Evolutionary conservation across 2,329 filamentous ascomycete species (phyloP).

Genomic region (Talaromyces pinophilus): DNA sequence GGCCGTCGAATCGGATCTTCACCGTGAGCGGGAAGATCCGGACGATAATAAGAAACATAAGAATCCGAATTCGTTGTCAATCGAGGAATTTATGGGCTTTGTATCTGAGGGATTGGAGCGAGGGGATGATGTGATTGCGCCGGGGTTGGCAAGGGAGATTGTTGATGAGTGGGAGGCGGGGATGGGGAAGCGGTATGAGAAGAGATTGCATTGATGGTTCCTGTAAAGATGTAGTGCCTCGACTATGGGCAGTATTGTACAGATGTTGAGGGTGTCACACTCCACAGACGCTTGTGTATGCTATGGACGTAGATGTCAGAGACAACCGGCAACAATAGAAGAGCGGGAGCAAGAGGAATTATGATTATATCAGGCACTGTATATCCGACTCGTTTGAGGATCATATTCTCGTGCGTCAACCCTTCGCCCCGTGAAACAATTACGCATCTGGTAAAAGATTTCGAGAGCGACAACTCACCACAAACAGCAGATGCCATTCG

Average conservation of each 20-base stretch:
- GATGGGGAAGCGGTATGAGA: conserved; percentile 3
- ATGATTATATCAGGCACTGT: background rate
- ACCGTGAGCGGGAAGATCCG: conserved; percentile 7
- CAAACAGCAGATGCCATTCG: background rate
- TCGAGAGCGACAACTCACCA: background rate
- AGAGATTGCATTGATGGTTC: background rate
- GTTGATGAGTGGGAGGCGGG: conserved; percentile 8
- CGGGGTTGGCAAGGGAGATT: background rate
- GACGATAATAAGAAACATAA: conserved; percentile 13
- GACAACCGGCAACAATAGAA: background rate
- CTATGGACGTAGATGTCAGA: background rate
- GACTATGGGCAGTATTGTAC: background rate
- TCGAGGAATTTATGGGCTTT: background rate
- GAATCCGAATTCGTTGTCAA: background rate
- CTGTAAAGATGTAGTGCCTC: background rate
- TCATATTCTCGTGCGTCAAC: background rate
- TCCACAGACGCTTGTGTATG: background rate
- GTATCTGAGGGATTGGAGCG: background rate
- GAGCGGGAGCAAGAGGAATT: background rate
- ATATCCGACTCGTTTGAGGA: background rate
- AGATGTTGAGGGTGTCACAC: background rate
- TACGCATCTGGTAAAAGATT: background rate
- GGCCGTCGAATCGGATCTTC: background rate
- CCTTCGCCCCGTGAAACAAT: background rate
- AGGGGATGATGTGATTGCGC: background rate